Conservation (phyloP, 164 flowering plant genomes). For the Kalanchoe fedtschenkoi region DNA sequence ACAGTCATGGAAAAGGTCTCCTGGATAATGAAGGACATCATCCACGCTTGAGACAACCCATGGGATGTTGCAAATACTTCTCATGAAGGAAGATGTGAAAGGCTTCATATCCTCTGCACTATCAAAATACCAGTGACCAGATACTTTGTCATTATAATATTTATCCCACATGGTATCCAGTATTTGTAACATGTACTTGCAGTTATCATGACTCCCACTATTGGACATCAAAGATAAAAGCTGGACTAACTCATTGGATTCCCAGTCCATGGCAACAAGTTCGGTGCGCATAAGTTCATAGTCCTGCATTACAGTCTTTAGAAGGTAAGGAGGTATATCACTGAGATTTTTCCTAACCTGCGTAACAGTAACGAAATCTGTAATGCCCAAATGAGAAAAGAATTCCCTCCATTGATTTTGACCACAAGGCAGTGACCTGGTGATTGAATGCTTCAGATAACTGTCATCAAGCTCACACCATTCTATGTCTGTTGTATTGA, state of each 20-base stretch:
- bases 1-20: constrained; percentile 71
- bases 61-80: constrained; percentile 30
- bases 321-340: constrained; percentile 22
- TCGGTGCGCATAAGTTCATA: constrained; percentile 19
- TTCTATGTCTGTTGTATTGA: constrained; percentile 21
- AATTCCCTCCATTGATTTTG: constrained; percentile 62
- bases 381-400: constrained; percentile 58
- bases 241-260: constrained; percentile 54
- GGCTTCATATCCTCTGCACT: constrained; percentile 20
- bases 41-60: constrained; percentile 73
- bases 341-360: constrained; percentile 36
- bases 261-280: constrained; percentile 62
- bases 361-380: constrained; percentile 73
- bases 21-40: constrained; percentile 58
- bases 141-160: constrained; percentile 42
- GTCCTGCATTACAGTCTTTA: constrained; percentile 15
- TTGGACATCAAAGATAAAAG: constrained; percentile 39
- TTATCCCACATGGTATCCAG: constrained; percentile 78
- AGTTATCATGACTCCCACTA: constrained; percentile 26
- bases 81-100: constrained; percentile 53
- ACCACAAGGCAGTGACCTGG: constrained; percentile 24
- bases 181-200: constrained; percentile 58
- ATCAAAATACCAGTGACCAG: constrained; percentile 24
- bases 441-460: constrained; percentile 55
- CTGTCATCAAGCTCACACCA: constrained; percentile 73